Base-by-base conservation (phyloP, 257 asterid genomes). In the Orobanche coerulescens region DNA sequence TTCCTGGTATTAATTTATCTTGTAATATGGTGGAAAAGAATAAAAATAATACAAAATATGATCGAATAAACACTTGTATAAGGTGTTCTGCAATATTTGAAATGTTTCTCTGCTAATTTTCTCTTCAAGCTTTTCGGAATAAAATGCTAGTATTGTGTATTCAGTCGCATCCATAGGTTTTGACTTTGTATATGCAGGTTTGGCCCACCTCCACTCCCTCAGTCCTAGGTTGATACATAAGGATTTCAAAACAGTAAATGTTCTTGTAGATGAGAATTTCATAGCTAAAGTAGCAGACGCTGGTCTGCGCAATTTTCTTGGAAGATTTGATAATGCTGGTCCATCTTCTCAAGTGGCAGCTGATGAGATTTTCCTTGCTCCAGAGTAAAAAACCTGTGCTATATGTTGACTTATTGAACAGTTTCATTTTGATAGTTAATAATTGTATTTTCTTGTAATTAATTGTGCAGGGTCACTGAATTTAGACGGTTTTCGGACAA, bases 261-360 rank as follows among this genome's bases (percentile, higher is more conserved):
- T 89, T 70, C 96, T 89, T 14, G 96, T 89, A 55, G 96, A 89
- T 65, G 96, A 89, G 87, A 78, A 84, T 73, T 86, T 89, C 79
- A 79, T 78, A 22, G 91, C 96, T 40, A 89, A 89, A 75, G 94
- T 86, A 65, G 96, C 96, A 22, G 96, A 89, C 80, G 95, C 96
- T 22, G 96, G 96, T 63, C 46, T 86, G 44, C 89, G 88, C 73
- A 86, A 89, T 76, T 89, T 89, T 76, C 96, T 89, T 59, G 89
- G 95, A 62, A 78, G 87, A 79, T 78, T 80, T 65, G 95, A 89
- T 64, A 46, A 65, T 75, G 94, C 84, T 15, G 84, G 94, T 61
- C 71, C 96, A 71, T 85, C 96, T 77, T 86, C 95, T 55, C 79
- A 60, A 71, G 71, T 73, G 73, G 67, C 72, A 14, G 72, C 80